Conservation (phyloP, 495 filamentous ascomycete species). For the Lophiotrema nucula region DNA sequence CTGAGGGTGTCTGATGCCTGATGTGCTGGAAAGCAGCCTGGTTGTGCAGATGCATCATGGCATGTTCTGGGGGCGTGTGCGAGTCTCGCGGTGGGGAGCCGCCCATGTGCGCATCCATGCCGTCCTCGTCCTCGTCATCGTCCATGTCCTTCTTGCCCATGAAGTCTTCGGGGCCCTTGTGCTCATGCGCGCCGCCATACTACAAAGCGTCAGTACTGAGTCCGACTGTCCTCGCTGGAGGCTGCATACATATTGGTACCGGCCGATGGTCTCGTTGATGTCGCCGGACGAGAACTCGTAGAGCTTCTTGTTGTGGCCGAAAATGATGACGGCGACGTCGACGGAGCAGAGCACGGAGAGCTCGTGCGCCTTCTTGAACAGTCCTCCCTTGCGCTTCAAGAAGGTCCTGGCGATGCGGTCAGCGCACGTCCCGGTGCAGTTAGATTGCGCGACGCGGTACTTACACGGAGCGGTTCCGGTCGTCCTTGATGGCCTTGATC, state of each 20-base stretch:
- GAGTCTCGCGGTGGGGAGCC: slow-evolving; percentile 63
- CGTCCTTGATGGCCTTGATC: slow-evolving; percentile 99
- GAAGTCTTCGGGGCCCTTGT: slow-evolving; percentile 94
- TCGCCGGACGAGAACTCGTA: slow-evolving; percentile 95
- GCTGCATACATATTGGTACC: slow-evolving; percentile 79
- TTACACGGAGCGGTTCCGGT: slow-evolving; percentile 98
- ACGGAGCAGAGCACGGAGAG: slow-evolving; percentile 96
- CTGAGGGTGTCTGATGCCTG: slow-evolving; percentile 76
- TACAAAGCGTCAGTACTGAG: slow-evolving; percentile 42
- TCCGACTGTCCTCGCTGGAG: slow-evolving; percentile 9
- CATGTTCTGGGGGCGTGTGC: slow-evolving; percentile 54
- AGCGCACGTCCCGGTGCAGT: slow-evolving; percentile 1
- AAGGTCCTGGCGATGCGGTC: slow-evolving; percentile 58
- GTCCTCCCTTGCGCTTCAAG: slow-evolving; percentile 94
- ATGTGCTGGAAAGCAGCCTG: slow-evolving; percentile 75
- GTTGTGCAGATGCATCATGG: slow-evolving; percentile 70
- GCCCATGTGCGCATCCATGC: slow-evolving; percentile 66
- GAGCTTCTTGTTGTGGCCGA: slow-evolving; percentile 95
- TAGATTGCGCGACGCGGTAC: slow-evolving; percentile 45
- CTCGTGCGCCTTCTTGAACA: slow-evolving; percentile 99
- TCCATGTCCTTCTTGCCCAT: slow-evolving; percentile 77
- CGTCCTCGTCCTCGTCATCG: slow-evolving; percentile 83
- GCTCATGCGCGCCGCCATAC: slow-evolving; percentile 91
- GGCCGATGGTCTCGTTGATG: slow-evolving; percentile 81
- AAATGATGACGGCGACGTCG: slow-evolving; percentile 97